Evolutionary conservation across 495 filamentous ascomycete species (phyloP).

Genomic region (Choiromyces venosus): DNA sequence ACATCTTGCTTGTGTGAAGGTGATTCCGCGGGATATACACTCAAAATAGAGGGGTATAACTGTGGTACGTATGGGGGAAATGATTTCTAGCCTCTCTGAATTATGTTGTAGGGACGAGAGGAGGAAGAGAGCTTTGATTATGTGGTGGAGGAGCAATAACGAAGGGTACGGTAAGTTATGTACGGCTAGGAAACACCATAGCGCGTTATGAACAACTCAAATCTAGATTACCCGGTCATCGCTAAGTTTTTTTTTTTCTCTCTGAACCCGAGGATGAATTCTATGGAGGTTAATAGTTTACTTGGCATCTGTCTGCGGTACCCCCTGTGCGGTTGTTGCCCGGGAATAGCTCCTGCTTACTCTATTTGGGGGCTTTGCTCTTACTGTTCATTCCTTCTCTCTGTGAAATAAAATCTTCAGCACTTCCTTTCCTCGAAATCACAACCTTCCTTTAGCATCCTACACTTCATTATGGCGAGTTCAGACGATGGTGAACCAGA

Average conservation of each 20-base stretch:
- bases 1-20: slow-evolving; percentile 60
- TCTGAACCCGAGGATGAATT: background rate
- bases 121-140: background rate
- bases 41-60: slow-evolving; percentile 8
- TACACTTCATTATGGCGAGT: background rate
- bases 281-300: background rate
- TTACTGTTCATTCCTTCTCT: background rate
- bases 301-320: background rate
- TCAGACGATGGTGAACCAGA: background rate
- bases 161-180: background rate
- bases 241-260: background rate
- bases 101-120: background rate
- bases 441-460: background rate
- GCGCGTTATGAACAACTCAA: background rate
- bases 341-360: background rate
- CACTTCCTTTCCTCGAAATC: background rate
- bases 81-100: background rate
- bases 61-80: background rate
- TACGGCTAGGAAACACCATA: background rate
- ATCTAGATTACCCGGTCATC: background rate
- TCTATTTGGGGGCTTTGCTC: background rate
- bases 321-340: background rate
- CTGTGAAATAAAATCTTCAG: background rate
- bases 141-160: background rate
- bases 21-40: slow-evolving; percentile 16